Evolutionary conservation across 164 flowering plant species (phyloP).

Genomic region (Berberis thunbergii): DNA sequence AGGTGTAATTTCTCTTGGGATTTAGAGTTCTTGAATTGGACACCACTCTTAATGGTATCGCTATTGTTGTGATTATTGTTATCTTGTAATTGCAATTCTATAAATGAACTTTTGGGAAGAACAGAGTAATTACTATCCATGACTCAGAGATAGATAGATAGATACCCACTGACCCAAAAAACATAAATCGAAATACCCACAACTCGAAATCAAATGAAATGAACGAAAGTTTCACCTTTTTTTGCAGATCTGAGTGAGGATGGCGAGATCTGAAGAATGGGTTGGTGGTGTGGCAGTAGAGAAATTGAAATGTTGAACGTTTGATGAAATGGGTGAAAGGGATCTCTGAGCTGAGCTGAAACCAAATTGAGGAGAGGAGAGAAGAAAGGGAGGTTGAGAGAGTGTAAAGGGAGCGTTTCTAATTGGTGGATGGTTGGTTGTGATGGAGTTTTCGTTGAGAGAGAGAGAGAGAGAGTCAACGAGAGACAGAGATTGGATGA

Average conservation of each 20-base stretch:
- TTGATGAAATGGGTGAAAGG: no score
- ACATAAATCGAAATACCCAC: no score
- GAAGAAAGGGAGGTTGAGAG: background rate
- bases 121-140: slow-evolving; percentile 60
- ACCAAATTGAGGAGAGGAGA: background rate
- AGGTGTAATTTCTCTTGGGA: slow-evolving; percentile 15
- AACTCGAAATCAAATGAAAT: no score
- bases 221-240: no score
- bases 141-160: background rate
- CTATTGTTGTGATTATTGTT: background rate
- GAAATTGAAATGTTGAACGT: no score
- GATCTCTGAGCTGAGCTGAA: no score
- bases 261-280: no score
- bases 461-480: background rate
- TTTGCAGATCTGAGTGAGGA: no score
- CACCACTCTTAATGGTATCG: no score
- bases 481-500: background rate
- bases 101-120: slow-evolving; percentile 30
- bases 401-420: background rate
- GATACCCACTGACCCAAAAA: no score
- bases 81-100: slow-evolving; percentile 39
- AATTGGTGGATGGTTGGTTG: background rate
- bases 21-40: slow-evolving; percentile 4
- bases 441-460: background rate
- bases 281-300: no score